Base-by-base conservation (phyloP, 2,329 filamentous ascomycete species). In the Zymoseptoria brevis region DNA sequence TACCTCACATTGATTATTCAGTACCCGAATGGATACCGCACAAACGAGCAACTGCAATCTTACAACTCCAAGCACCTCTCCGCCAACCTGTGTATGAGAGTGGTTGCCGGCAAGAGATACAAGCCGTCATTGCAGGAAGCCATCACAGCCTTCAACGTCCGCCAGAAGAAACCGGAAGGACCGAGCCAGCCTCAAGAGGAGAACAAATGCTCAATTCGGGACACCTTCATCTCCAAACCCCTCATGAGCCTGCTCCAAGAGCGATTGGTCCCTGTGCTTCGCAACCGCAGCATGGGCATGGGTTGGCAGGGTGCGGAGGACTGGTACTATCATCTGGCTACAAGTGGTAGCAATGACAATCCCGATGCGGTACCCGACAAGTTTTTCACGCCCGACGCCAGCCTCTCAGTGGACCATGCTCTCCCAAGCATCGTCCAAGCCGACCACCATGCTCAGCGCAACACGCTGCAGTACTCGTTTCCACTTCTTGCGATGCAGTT, bases 1-100 rank as follows among this genome's bases (percentile, higher is more conserved):
- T 92, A 93, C 67, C 72, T 96, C 48, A 81, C 93, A 4, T 77
- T 95, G 4, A 76, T 96, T 21, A 80, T 94, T 50, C 81, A 81
- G 41, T 88, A 88, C 64, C 75, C 79, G 0, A 72, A 73, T n/a
- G 79, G 77, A 0, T 96, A 95, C 72, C 79, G 77, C 30, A 75
- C 76, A 2, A 75, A 88, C 54, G 80, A 87, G 16, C 70, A 81
- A 0, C 71, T 88, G 8, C 69, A 82, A 13, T 68, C 72, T 0
- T 71, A 75, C 57, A 69, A 79, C 57, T 68, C 70, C 48, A 19
- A 62, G 13, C 64, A 66, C 53, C 70, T 67, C 59, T 72, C 68
- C 51, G 72, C 74, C 19, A 64, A 72, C 69, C 64, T 84, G n/a
- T 75, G 80, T 2, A 87, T 92, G 70, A 81, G 85, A 6, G 79